Evolutionary conservation across 345 rosid species (phyloP), one percentile per base, ranked within the genome.

Genomic region (Limnanthes douglasii): DNA sequence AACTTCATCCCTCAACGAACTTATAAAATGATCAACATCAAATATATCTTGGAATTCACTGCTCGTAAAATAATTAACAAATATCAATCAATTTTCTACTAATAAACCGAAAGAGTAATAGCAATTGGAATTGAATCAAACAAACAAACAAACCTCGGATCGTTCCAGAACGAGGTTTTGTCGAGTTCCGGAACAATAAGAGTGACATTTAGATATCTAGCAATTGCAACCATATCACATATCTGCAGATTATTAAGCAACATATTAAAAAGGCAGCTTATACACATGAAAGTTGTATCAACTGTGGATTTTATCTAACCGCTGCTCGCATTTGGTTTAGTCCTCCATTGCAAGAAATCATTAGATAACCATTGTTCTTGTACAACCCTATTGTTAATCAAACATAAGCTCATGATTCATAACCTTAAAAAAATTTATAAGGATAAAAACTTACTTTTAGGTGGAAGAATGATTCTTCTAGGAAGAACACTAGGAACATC

Each of bases 261-360:
- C 26, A 34, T 17, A 23, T 8, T 15, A 19, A 31, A 22, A 33
- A 38, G 25, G 1, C 6, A 49, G 42, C 5, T 9, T 1, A 25
- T 45, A 15, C 6, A 29, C 16, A 35, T 13, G 18, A 7, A 25
- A 49, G 32, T 10, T 12, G 18, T 6, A 22, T 21, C 11, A 38
- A 9, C n/a, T 14, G 21, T 6, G 20, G 16, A 2, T 20, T 32
- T 34, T 41, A 37, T 70, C 81, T 70, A 50, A 88, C 97, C 3
- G 97, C 97, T 34, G 97, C 86, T 66, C 97, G 66, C 97, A 88
- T 88, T 65, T 88, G 97, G 54, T 88, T 88, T 46, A 88, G 97
- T 39, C 97, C 97, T 64, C 97, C 97, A 62, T 88, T 88, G 61
- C 94, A 83, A 7, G 97, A 88, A 48, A 88, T 81, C 79, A 79